Evolutionary conservation across 2,329 filamentous ascomycete genomes (phyloP), one percentile per base, ranked within the genome.

Genomic region (Colletotrichum euphorbiae): DNA sequence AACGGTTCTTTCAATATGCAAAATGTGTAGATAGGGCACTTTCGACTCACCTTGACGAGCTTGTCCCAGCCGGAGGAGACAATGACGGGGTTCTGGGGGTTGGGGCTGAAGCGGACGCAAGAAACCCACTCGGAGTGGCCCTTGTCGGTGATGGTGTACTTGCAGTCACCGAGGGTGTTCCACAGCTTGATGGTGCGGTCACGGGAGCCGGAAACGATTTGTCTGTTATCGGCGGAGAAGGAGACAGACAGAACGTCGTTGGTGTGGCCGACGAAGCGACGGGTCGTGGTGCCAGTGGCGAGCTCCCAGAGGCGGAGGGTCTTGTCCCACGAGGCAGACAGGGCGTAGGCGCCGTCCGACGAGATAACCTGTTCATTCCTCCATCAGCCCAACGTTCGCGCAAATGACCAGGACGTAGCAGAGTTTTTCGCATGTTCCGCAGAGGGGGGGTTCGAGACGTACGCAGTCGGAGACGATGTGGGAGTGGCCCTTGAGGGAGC

Each of bases 141-240:
- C 92, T 99, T 99, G 83, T 99, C 96, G 85, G 93, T 97, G 89
- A 99, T 98, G 88, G 95, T 99, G 91, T 91, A 99, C 90, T 99
- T 99, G 94, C 96, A 99, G 91, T 99, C 96, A 86, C 96, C 96
- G 75, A 99, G 93, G 78, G 96, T 99, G 90, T 99, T 99, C 96
- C 96, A 99, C 79, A 99, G 91, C 93, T 98, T 99, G 90, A 99
- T 98, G 80, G 93, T 93, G 83, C 94, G 92, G 89, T 99, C 96
- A 83, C 96, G 94, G 74, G 96, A 98, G 76, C 94, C 96, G 75
- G 96, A 98, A 79, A 98, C 96, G 85, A 99, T 98, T 90, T 98
- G 96, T 82, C 96, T 93, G 93, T 98, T 98, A 89, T 99, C 96
- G 90, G 96, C 96, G 78, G 96, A 98, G 93, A 99, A 99, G 77